phyloP scores from a whole-genome alignment of 306 rosid species.

The Gynostemma pentaphyllum region DNA sequence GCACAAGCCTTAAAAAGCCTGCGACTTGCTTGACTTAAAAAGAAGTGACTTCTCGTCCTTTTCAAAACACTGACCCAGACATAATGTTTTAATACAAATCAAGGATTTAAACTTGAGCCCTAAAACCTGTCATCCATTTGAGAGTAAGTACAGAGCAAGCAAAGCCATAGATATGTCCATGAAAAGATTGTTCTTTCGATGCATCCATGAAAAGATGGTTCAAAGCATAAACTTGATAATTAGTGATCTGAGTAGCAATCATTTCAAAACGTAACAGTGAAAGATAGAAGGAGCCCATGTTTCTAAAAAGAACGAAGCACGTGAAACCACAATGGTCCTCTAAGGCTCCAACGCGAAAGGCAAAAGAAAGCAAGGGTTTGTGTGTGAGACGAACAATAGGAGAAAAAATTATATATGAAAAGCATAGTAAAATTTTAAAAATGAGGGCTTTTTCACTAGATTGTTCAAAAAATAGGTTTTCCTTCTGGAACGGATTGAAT shows the following conservation, averaged over 20 bases:
- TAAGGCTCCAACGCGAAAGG: too few species aligned
- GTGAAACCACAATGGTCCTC: too few species aligned
- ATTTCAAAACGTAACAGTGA: not conserved
- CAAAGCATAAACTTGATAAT: not conserved
- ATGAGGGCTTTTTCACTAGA: too few species aligned
- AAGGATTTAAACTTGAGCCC: not conserved
- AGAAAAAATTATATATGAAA: too few species aligned
- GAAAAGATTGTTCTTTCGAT: conserved; percentile 5
- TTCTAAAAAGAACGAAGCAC: not conserved
- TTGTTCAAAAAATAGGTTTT: too few species aligned
- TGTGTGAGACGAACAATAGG: too few species aligned
- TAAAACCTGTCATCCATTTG: not conserved
- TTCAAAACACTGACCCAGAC: too few species aligned
- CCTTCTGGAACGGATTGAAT: not conserved
- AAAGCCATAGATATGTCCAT: not conserved
- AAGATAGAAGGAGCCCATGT: not conserved
- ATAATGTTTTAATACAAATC: not conserved
- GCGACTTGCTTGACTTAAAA: too few species aligned
- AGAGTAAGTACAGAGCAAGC: not conserved
- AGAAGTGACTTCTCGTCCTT: too few species aligned
- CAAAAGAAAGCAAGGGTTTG: too few species aligned
- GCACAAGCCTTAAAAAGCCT: too few species aligned
- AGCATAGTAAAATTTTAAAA: too few species aligned
- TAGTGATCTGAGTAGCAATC: not conserved
- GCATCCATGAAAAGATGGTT: conserved; percentile 2